phyloP scores from a whole-genome alignment of 768 basidiomycete genomes.

The Phylloporus sp. region DNA sequence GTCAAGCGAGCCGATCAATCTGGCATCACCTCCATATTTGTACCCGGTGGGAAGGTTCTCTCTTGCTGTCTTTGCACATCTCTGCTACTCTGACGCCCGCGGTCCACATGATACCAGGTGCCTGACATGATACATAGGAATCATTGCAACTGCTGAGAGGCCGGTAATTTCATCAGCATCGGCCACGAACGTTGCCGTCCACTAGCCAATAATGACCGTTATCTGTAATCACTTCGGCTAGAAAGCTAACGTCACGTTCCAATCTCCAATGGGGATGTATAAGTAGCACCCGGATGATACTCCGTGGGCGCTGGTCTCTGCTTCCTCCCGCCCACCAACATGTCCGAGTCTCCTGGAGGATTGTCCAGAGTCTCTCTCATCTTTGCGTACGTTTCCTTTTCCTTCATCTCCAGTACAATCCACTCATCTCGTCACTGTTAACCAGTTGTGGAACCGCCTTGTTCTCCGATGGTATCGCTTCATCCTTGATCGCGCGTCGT shows the following conservation, averaged over 20 bases:
- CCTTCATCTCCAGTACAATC: not conserved
- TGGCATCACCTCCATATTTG: not conserved
- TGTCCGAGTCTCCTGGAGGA: slow-evolving; percentile 15
- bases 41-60: not conserved
- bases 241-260: not conserved
- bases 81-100: not conserved
- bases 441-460: slow-evolving; percentile 79
- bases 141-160: not conserved
- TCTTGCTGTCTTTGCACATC: not conserved
- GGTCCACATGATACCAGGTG: slow-evolving; percentile 2
- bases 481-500: not conserved
- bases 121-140: not conserved
- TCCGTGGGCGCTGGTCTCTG: not conserved
- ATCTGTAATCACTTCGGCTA: not conserved
- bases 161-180: not conserved
- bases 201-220: slow-evolving; percentile 17
- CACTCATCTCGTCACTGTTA: slow-evolving; percentile 1
- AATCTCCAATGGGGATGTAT: slow-evolving; percentile 6
- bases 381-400: slow-evolving; percentile 65
- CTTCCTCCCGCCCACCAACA: slow-evolving; percentile 6
- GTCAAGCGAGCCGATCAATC: not conserved
- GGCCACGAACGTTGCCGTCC: slow-evolving; percentile 21
- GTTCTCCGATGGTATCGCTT: slow-evolving; percentile 69
- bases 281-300: slow-evolving; percentile 3
- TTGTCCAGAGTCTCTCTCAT: slow-evolving; percentile 69